Conservation (phyloP, 2,329 filamentous ascomycete genomes). For the Aureobasidium sp. region DNA sequence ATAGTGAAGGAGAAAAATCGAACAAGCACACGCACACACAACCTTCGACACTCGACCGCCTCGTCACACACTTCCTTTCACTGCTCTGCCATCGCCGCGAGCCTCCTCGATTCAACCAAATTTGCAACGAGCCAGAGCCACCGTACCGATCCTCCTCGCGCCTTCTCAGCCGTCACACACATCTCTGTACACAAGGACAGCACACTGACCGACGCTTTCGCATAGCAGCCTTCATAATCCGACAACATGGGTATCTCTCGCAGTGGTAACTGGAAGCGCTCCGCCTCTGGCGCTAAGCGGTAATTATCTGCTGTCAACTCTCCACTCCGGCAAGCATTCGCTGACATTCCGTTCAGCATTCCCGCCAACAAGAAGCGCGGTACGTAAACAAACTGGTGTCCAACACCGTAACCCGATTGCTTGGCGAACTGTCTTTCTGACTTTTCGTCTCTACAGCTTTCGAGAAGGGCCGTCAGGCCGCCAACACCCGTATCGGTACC, state of each 20-base stretch:
- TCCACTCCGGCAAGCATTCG: background rate
- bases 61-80: background rate
- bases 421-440: slow-evolving; percentile 54
- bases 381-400: slow-evolving; percentile 28
- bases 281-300: slow-evolving; percentile 90
- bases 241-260: slow-evolving; percentile 82
- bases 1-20: background rate
- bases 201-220: slow-evolving; percentile 3
- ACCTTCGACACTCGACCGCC: background rate
- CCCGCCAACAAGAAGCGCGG: slow-evolving; percentile 53
- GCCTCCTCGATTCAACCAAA: background rate
- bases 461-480: slow-evolving; percentile 98
- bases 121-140: background rate
- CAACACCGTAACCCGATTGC: slow-evolving; percentile 40
- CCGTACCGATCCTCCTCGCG: background rate
- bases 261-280: slow-evolving; percentile 99
- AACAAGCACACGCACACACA: background rate
- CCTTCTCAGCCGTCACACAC: background rate
- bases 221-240: slow-evolving; percentile 35
- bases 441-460: slow-evolving; percentile 71
- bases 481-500: slow-evolving; percentile 97
- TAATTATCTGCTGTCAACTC: slow-evolving; percentile 11
- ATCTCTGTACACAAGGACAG: background rate
- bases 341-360: slow-evolving; percentile 25
- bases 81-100: background rate